phyloP scores from a whole-genome alignment of 164 flowering plant species.

The Sedum album region DNA sequence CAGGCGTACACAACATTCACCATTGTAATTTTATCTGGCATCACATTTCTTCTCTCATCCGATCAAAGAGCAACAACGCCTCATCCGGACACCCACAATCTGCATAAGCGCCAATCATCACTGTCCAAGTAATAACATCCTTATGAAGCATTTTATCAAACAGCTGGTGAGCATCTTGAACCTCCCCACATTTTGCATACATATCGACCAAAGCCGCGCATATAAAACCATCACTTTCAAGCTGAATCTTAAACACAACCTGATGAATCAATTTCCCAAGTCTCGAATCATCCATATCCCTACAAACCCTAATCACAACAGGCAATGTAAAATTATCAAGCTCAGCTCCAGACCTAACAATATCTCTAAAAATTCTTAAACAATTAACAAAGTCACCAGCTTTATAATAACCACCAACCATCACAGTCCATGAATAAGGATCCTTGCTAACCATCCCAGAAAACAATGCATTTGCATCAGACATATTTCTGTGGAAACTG shows the following conservation, averaged over 20 bases:
- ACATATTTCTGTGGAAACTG: slow-evolving; percentile 19
- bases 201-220: slow-evolving; percentile 35
- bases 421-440: slow-evolving; percentile 37
- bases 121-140: slow-evolving; percentile 50
- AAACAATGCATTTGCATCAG: slow-evolving; percentile 29
- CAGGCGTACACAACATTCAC: slow-evolving; percentile 49
- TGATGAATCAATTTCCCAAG: slow-evolving; percentile 34
- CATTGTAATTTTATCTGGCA: slow-evolving; percentile 44
- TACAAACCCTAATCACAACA: slow-evolving; percentile 24
- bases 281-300: slow-evolving; percentile 21
- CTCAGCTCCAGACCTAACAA: slow-evolving; percentile 22
- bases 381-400: slow-evolving; percentile 31
- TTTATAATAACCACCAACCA: slow-evolving; percentile 46
- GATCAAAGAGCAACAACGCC: slow-evolving; percentile 39
- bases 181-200: slow-evolving; percentile 37
- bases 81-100: slow-evolving; percentile 35
- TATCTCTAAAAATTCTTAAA: slow-evolving; percentile 29
- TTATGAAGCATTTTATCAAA: slow-evolving; percentile 38
- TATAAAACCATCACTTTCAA: slow-evolving; percentile 29
- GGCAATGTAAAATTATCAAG: slow-evolving; percentile 19
- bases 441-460: slow-evolving; percentile 28
- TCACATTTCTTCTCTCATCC: slow-evolving; percentile 35
- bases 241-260: slow-evolving; percentile 26
- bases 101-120: slow-evolving; percentile 45
- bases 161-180: slow-evolving; percentile 34